These are phyloP conservation scores for Micractinium conductrix DNA, from an alignment of 139 green algal genomes.

Conservation along the genomic window DNA sequence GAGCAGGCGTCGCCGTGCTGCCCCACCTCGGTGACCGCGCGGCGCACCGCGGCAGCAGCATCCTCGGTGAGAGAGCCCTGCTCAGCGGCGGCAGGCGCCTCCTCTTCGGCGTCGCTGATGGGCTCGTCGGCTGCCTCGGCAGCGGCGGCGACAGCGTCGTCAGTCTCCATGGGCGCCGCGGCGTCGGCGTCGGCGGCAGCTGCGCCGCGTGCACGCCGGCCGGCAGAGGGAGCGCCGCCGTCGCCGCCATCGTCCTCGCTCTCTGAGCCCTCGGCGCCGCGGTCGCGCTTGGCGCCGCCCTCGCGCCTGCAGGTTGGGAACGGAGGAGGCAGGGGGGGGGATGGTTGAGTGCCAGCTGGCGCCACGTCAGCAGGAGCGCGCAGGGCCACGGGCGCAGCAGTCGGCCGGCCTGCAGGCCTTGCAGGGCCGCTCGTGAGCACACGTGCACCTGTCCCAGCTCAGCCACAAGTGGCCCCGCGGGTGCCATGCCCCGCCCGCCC, in stretches of 20 bases:
- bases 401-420: too few relatives aligned
- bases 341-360: neutral
- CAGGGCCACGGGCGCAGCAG: too few relatives aligned
- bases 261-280: constrained; percentile 23
- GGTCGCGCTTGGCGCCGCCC: constrained; percentile 11
- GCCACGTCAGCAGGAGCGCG: too few relatives aligned
- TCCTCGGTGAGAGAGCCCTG: neutral
- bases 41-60: constrained; percentile 1
- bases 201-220: neutral
- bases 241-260: constrained; percentile 32
- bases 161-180: constrained; percentile 20
- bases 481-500: neutral
- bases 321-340: neutral
- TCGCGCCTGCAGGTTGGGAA: neutral
- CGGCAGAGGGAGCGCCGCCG: neutral
- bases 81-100: neutral
- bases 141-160: constrained; percentile 5
- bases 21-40: constrained; percentile 33
- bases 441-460: too few relatives aligned
- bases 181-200: constrained; percentile 20
- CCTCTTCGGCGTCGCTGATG: constrained; percentile 40
- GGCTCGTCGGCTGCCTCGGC: constrained; percentile 21
- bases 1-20: constrained; percentile 16
- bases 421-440: too few relatives aligned
- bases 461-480: too few relatives aligned